phyloP scores from a whole-genome alignment of 164 flowering plant genomes.

The Umbilicus rupestris region DNA sequence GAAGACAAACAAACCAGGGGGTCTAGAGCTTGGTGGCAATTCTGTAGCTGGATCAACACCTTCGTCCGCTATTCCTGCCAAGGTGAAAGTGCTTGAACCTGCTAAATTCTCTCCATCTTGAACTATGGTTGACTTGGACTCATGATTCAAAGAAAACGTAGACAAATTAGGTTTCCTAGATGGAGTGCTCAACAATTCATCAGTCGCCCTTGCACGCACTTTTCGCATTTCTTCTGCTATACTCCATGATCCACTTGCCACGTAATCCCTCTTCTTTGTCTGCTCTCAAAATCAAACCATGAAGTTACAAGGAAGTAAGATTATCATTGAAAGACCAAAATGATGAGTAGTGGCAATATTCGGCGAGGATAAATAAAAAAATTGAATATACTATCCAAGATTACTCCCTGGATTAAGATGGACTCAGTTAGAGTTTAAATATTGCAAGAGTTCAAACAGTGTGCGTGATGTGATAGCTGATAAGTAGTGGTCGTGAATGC shows the following conservation, averaged over 20 bases:
- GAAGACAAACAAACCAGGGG: conserved; percentile 1
- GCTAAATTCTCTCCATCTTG: conserved; percentile 11
- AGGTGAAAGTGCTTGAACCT: conserved; percentile 10
- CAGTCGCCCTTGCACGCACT: conserved; percentile 71
- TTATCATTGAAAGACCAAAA: not conserved
- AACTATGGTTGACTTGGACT: conserved; percentile 11
- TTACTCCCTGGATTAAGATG: not conserved
- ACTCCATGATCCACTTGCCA: conserved; percentile 49
- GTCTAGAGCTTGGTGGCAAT: not conserved
- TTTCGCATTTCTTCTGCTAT: conserved; percentile 55
- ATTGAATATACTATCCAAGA: not conserved
- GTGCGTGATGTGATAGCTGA: too few species aligned
- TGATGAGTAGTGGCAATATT: not conserved
- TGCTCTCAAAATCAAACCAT: conserved; percentile 16
- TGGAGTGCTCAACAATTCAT: conserved; percentile 40
- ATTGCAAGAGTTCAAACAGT: too few species aligned
- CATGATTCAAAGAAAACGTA: conserved; percentile 17
- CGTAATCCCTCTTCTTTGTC: conserved; percentile 28
- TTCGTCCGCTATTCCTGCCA: conserved; percentile 8
- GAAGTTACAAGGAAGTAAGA: too few species aligned
- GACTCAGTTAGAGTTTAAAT: too few species aligned
- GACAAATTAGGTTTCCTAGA: conserved; percentile 31
- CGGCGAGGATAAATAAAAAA: not conserved
- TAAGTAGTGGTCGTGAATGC: too few species aligned
- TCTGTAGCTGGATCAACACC: not conserved